phyloP scores from a whole-genome alignment of 495 filamentous ascomycete genomes.

The Pyronema omphalodes region DNA sequence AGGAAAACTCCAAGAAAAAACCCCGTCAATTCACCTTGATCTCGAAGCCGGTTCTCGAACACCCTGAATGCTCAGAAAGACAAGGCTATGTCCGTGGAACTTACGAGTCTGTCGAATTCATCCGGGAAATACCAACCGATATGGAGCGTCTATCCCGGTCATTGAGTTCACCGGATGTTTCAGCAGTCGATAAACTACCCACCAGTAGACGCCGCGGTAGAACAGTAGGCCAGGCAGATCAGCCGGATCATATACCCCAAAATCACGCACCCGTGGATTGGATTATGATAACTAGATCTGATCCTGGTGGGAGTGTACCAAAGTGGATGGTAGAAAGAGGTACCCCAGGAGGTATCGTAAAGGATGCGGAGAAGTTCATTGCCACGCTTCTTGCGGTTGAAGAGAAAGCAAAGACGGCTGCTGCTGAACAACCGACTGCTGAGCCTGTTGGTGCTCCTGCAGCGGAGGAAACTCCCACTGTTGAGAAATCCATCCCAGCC shows the following conservation, averaged over 20 bases:
- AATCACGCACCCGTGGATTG: constrained; percentile 65
- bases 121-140: constrained; percentile 50
- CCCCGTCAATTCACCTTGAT: constrained; percentile 66
- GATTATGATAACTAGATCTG: constrained; percentile 92
- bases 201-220: not conserved
- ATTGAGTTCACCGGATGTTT: not conserved
- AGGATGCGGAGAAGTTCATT: constrained; percentile 69
- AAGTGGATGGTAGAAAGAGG: constrained; percentile 88
- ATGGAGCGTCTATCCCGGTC: not conserved
- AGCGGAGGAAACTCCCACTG: too few species aligned
- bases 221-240: not conserved
- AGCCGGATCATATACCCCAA: constrained; percentile 28
- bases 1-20: constrained; percentile 8
- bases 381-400: too few species aligned
- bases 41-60: constrained; percentile 54
- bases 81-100: constrained; percentile 59
- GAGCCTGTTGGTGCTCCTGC: too few species aligned
- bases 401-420: too few species aligned
- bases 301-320: constrained; percentile 82
- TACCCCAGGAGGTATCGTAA: constrained; percentile 65
- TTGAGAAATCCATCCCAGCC: too few species aligned
- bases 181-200: not conserved
- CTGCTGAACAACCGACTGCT: too few species aligned
- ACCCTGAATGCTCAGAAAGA: constrained; percentile 49
- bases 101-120: constrained; percentile 85